phyloP scores from a whole-genome alignment of 2,329 filamentous ascomycete species.

The Thielaviopsis euricoi region DNA sequence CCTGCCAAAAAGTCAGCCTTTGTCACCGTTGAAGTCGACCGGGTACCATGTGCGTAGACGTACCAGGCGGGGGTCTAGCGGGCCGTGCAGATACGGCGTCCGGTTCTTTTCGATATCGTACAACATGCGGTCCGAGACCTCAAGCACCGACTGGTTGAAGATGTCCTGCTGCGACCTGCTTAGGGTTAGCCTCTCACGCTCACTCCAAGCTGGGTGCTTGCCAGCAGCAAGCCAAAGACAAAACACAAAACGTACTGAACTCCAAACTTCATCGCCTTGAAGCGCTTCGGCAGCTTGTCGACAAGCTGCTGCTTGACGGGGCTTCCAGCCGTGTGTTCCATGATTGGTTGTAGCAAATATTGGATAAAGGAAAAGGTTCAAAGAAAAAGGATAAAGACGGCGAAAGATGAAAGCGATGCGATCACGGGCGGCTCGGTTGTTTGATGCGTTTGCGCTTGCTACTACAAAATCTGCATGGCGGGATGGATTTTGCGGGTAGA shows the following conservation, averaged over 20 bases:
- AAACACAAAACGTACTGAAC: constrained; percentile 47
- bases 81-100: constrained; percentile 62
- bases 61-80: constrained; percentile 68
- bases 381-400: not conserved
- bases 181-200: not conserved
- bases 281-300: constrained; percentile 76
- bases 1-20: constrained; percentile 24
- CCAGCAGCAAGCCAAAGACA: not conserved
- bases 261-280: constrained; percentile 86
- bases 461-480: constrained; percentile 10
- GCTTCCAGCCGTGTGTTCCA: constrained; percentile 16
- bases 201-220: not conserved
- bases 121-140: constrained; percentile 84
- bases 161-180: constrained; percentile 77
- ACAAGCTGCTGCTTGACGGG: constrained; percentile 72
- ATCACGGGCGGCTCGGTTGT: not conserved
- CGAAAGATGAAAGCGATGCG: not conserved
- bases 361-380: not conserved
- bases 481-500: not conserved
- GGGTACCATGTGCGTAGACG: constrained; percentile 12
- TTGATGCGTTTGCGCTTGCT: constrained; percentile 5
- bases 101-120: constrained; percentile 78
- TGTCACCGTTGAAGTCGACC: not conserved
- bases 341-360: not conserved
- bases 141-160: constrained; percentile 83